Evolutionary conservation across 1,284 basidiomycete species (phyloP), one percentile per base, ranked within the genome.

Genomic region (Rhizoctonia solani): DNA sequence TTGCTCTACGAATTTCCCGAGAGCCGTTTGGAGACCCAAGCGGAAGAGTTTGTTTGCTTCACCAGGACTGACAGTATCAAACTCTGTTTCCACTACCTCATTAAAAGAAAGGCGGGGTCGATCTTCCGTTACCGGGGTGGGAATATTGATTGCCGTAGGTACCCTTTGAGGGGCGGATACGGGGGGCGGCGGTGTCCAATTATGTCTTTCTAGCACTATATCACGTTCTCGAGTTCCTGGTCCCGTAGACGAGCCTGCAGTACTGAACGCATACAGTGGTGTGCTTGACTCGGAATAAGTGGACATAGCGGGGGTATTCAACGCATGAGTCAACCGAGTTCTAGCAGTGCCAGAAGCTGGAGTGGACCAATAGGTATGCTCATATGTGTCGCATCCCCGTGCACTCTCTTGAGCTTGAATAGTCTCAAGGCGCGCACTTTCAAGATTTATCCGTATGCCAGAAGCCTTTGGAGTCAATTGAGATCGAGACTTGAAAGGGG

Each of bases 161-260:
- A n/a, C n/a, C n/a, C n/a, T n/a, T n/a, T n/a, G n/a, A n/a, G n/a
- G n/a, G n/a, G n/a, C n/a, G n/a, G n/a, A n/a, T n/a, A 41, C n/a
- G n/a, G 1, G n/a, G 6, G 8, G 3, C n/a, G 23, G 23, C 8
- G 21, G 5, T 6, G 19, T 1, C 30, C 54, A 14, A n/a, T 23
- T 11, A 25, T 25, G 6, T 23, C 3, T 32, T 16, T 32, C 6
- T 14, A 4, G 47, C 34, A 19, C 16, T 25, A 14, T 21, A 23
- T 34, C 58, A 50, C n/a, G n/a, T 41, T 50, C 46, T 23, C 19
- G 47, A 4, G 58, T 63, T 21, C 58, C 58, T 27, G 58, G 58
- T 6, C 19, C 58, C 9, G 47, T 63, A 4, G 58, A 63, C n/a
- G 58, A 29, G 32, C 58, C 58, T 8, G 47, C 47, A 16, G 23